Conservation (phyloP, 768 basidiomycete species). For the Boletus sensibilis region DNA sequence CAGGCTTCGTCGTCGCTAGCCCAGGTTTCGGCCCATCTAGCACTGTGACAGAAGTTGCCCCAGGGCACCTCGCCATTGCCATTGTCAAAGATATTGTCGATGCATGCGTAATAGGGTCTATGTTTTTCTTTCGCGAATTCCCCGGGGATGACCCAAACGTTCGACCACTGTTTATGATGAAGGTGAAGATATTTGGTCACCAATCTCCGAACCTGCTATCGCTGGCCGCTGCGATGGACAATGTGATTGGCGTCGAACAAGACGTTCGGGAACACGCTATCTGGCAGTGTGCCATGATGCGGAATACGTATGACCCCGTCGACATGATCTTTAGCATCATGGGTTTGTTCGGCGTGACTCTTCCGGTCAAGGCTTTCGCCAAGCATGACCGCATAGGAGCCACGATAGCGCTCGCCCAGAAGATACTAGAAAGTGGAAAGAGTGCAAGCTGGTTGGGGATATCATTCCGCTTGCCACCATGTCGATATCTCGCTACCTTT, state of each 20-base stretch:
- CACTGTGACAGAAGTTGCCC: background rate
- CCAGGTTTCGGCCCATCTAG: background rate
- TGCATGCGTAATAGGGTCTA: background rate
- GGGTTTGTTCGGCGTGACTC: background rate
- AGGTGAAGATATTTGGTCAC: background rate
- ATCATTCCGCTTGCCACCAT: constrained; percentile 2
- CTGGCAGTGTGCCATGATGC: constrained; percentile 2
- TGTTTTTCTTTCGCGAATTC: background rate
- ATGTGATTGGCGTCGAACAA: background rate
- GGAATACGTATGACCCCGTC: background rate
- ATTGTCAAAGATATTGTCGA: background rate
- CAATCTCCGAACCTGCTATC: background rate
- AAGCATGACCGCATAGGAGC: background rate
- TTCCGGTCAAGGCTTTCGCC: background rate
- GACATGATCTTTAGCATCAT: constrained; percentile 2
- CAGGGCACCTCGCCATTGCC: background rate
- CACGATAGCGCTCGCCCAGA: background rate
- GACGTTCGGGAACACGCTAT: constrained; percentile 1
- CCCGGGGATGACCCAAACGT: background rate
- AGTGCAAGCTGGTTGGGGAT: background rate
- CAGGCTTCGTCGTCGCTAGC: background rate
- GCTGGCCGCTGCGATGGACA: background rate
- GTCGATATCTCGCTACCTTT: constrained; percentile 1
- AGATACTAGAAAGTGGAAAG: background rate
- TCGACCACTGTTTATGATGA: background rate